A percentile compares a stretch with the other conserved stretches of the same genome.
phyloP scores from a whole-genome alignment of 768 basidiomycete species.

The Termitomyces sp. region DNA sequence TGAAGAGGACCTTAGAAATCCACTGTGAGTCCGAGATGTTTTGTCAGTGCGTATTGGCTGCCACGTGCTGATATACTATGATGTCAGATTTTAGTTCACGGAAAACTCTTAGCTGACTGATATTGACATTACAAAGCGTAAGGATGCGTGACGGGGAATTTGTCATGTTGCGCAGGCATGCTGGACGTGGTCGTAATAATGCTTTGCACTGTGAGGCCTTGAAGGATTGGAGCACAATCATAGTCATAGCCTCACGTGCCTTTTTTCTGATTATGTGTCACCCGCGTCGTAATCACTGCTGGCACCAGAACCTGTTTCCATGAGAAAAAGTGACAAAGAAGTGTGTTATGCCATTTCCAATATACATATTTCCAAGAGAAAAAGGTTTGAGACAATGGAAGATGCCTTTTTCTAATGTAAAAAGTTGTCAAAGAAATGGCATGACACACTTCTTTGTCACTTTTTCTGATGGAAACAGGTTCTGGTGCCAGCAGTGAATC shows the following conservation, averaged over 20 bases:
- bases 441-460: too few relatives aligned
- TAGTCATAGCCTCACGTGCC: background rate
- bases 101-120: background rate
- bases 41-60: background rate
- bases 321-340: too few relatives aligned
- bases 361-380: too few relatives aligned
- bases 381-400: too few relatives aligned
- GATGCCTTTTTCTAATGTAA: too few relatives aligned
- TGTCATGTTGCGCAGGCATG: background rate
- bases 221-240: background rate
- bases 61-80: background rate
- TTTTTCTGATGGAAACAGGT: too few relatives aligned
- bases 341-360: too few relatives aligned
- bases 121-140: background rate
- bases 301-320: too few relatives aligned
- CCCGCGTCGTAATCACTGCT: too few relatives aligned
- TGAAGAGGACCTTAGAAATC: slow-evolving; percentile 5
- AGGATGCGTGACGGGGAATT: background rate
- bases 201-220: background rate
- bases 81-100: background rate
- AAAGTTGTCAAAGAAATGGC: too few relatives aligned
- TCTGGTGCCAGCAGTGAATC: too few relatives aligned
- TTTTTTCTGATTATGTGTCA: too few relatives aligned
- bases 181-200: background rate
- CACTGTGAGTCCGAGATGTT: background rate